Percentiles rank a stretch among this genome's conserved stretches.
Evolutionary conservation across 2,329 filamentous ascomycete species (phyloP).

Genomic region (Fusarium aywerte): DNA sequence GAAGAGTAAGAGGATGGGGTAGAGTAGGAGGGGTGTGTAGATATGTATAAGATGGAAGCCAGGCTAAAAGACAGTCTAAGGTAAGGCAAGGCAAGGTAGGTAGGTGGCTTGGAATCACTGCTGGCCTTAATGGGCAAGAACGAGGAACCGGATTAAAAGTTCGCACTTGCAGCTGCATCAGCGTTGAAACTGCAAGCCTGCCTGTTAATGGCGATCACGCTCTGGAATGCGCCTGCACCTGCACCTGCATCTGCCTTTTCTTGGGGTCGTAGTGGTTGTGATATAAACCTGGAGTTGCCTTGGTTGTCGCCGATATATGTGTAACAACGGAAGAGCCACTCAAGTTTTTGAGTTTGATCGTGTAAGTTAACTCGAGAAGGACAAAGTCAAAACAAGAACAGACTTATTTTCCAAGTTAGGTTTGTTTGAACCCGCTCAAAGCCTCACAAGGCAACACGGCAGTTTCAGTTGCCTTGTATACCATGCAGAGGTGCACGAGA

Average conservation of each 20-base stretch:
- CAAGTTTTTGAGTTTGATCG: neutral
- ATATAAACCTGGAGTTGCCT: slow-evolving; percentile 7
- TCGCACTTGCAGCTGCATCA: slow-evolving; percentile 30
- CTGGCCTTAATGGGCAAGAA: slow-evolving; percentile 13
- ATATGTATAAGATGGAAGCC: slow-evolving; percentile 28
- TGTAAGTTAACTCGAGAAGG: neutral
- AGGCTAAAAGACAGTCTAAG: slow-evolving; percentile 13
- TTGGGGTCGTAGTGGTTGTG: slow-evolving; percentile 15
- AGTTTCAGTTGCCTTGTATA: slow-evolving; percentile 37
- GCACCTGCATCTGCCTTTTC: slow-evolving; percentile 26
- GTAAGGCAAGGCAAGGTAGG: neutral
- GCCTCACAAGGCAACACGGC: slow-evolving; percentile 29
- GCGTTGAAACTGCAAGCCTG: slow-evolving; percentile 17
- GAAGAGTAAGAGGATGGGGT: neutral
- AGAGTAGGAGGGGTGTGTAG: slow-evolving; percentile 22
- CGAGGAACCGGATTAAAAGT: slow-evolving; percentile 19
- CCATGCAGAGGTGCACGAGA: slow-evolving; percentile 16
- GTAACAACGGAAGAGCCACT: slow-evolving; percentile 5
- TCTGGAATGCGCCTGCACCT: slow-evolving; percentile 25
- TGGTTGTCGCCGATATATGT: slow-evolving; percentile 23
- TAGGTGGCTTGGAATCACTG: slow-evolving; percentile 17
- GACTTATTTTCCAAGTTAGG: slow-evolving; percentile 1
- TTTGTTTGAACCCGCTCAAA: slow-evolving; percentile 19
- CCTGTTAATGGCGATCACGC: slow-evolving; percentile 24
- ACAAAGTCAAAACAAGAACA: slow-evolving; percentile 12